Conservation (phyloP, 352 stramenopile genomes). For the Peronospora belbahrii region DNA sequence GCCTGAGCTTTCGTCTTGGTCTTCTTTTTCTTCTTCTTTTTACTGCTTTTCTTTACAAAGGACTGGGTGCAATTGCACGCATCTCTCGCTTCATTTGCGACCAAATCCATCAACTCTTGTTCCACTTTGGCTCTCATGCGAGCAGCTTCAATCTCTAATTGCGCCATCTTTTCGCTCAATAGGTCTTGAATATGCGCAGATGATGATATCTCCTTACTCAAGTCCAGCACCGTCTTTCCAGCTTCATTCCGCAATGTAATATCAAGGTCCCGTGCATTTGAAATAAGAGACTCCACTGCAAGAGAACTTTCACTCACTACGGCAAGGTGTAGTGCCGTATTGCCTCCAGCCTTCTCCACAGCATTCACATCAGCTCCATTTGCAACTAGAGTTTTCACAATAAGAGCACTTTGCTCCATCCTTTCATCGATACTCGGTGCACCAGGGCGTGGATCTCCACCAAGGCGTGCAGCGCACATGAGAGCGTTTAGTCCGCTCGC, state of each 20-base stretch:
- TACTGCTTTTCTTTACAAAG: constrained; percentile 14
- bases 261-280: constrained; percentile 14
- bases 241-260: constrained; percentile 29
- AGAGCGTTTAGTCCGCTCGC: constrained; percentile 59
- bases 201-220: constrained; percentile 25
- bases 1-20: constrained; percentile 26
- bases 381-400: constrained; percentile 44
- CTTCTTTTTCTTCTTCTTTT: constrained; percentile 40
- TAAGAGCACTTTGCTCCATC: constrained; percentile 36
- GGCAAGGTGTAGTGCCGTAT: constrained; percentile 72
- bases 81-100: constrained; percentile 8
- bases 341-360: constrained; percentile 31
- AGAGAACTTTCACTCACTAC: constrained; percentile 50
- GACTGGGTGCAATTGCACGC: constrained; percentile 2
- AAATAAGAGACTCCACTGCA: constrained; percentile 33
- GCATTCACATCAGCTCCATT: constrained; percentile 38
- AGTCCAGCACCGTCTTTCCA: constrained; percentile 27
- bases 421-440: constrained; percentile 23
- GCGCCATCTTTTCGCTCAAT: constrained; percentile 14
- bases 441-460: constrained; percentile 22
- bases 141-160: constrained; percentile 16
- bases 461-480: constrained; percentile 65
- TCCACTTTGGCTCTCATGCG: constrained; percentile 19
- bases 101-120: constrained; percentile 23
- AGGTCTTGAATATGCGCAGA: constrained; percentile 25